Evolutionary conservation across 139 green algal species (phyloP).

Genomic region (Zygnema circumcarinatum): DNA sequence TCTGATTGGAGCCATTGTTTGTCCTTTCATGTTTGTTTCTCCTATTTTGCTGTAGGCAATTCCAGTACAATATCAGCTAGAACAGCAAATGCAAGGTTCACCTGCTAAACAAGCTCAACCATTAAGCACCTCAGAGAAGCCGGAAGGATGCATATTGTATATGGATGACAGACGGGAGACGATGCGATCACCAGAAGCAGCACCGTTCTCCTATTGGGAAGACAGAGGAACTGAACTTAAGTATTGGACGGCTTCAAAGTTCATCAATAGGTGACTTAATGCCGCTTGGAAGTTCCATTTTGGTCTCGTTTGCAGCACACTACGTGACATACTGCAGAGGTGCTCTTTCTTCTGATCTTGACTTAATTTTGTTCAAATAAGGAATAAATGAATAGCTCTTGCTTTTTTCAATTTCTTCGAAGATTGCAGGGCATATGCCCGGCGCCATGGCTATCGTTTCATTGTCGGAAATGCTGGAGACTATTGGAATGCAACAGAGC

Average conservation of each 20-base stretch:
- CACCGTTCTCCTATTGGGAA: background rate
- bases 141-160: background rate
- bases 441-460: conserved; percentile 23
- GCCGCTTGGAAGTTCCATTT: no score
- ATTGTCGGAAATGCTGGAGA: background rate
- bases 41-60: no score
- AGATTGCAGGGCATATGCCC: conserved; percentile 23
- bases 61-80: no score
- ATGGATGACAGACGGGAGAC: background rate
- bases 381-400: no score
- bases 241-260: background rate
- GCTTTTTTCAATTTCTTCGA: no score
- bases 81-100: background rate
- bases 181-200: background rate
- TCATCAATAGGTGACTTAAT: background rate
- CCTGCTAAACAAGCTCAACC: background rate
- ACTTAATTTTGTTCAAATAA: no score
- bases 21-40: background rate
- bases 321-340: no score
- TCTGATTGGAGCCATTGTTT: background rate
- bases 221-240: background rate
- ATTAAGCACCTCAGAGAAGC: background rate
- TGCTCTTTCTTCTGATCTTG: no score
- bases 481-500: background rate
- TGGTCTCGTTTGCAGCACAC: no score